These are phyloP conservation scores for Suillus cothurnatus DNA, from an alignment of 768 basidiomycete species.

Conservation along the genomic window DNA sequence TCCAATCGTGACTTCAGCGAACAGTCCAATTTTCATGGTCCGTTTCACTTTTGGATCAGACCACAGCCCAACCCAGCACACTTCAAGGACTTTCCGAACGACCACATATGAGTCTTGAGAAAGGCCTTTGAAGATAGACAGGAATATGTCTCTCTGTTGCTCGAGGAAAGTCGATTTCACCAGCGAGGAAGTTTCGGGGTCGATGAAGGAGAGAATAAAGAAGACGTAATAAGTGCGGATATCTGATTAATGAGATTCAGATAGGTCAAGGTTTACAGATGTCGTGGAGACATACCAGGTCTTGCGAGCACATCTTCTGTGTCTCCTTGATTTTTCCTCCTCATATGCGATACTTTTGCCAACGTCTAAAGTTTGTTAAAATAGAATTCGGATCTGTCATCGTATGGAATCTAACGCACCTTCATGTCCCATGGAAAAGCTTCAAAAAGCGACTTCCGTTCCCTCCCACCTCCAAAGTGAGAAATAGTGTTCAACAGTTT, in stretches of 20 bases:
- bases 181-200: slow-evolving; percentile 44
- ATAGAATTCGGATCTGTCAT: not conserved
- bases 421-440: slow-evolving; percentile 80
- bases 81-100: slow-evolving; percentile 65
- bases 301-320: slow-evolving; percentile 42
- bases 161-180: slow-evolving; percentile 70
- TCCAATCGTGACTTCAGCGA: slow-evolving; percentile 64
- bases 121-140: slow-evolving; percentile 74
- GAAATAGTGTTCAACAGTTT: slow-evolving; percentile 66
- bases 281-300: slow-evolving; percentile 50
- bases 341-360: slow-evolving; percentile 69
- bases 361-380: slow-evolving; percentile 46
- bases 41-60: slow-evolving; percentile 70
- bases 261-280: not conserved
- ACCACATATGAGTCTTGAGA: slow-evolving; percentile 65
- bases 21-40: slow-evolving; percentile 69
- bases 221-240: slow-evolving; percentile 77
- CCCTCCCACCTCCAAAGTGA: slow-evolving; percentile 63
- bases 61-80: slow-evolving; percentile 79
- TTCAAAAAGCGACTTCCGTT: slow-evolving; percentile 64
- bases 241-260: slow-evolving; percentile 45
- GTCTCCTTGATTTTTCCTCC: slow-evolving; percentile 55
- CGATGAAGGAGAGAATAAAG: slow-evolving; percentile 74
- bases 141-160: slow-evolving; percentile 65
- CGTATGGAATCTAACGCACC: slow-evolving; percentile 37